A percentile compares a stretch with the other conserved stretches of the same genome.
These are phyloP conservation scores for Capsicum rhomboideum DNA, from an alignment of 257 asterid genomes.

Conservation along the genomic window DNA sequence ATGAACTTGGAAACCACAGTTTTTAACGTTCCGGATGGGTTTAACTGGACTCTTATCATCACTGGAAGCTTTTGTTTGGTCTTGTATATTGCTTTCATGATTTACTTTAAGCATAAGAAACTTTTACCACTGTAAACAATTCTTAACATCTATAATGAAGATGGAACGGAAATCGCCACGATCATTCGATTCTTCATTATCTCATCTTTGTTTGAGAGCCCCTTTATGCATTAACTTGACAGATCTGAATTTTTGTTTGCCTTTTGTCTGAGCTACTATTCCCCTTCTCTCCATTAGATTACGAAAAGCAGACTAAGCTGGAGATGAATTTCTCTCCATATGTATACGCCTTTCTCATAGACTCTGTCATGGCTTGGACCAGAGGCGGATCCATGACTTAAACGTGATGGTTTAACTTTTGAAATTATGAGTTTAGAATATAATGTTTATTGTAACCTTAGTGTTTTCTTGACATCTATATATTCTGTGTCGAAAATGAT, in stretches of 20 bases:
- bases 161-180: not conserved
- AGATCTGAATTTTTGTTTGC: not conserved
- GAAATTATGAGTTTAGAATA: not conserved
- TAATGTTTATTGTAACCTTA: too few relatives aligned
- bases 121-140: constrained; percentile 47
- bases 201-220: not conserved
- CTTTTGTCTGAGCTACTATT: not conserved
- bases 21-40: constrained; percentile 50
- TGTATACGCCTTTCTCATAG: not conserved
- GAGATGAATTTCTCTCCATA: not conserved
- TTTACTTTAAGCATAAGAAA: constrained; percentile 79
- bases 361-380: not conserved
- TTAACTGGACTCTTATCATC: constrained; percentile 66
- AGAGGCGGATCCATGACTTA: not conserved
- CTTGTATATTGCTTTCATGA: constrained; percentile 46
- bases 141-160: not conserved
- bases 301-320: not conserved
- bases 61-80: constrained; percentile 53
- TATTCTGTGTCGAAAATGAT: not conserved
- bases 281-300: not conserved
- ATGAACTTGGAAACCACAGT: constrained; percentile 71
- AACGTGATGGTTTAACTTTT: not conserved
- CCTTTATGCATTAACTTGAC: not conserved
- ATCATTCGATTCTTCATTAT: not conserved
- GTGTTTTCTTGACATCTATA: too few relatives aligned